A percentile compares a stretch with the other conserved stretches of the same genome.
Conservation (phyloP, 2,329 filamentous ascomycete genomes). For the Ophiostoma triangulosporum region DNA sequence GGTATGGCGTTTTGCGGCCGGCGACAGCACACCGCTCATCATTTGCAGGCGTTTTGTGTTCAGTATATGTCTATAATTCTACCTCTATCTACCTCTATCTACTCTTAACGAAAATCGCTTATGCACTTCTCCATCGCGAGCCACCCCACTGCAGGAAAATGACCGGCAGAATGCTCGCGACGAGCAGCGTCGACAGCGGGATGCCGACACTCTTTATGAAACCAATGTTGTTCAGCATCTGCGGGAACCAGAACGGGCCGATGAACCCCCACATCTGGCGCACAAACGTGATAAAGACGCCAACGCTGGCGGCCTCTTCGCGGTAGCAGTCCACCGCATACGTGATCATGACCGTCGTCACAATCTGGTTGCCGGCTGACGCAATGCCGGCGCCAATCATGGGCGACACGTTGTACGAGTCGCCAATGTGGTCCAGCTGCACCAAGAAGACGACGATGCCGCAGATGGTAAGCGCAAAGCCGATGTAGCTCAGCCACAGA, state of each 20-base stretch:
- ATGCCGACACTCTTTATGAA: neutral
- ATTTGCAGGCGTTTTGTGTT: too few species aligned
- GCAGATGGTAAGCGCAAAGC: constrained; percentile 34
- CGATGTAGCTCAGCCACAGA: constrained; percentile 43
- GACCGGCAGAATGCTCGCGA: neutral
- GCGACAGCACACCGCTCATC: too few species aligned
- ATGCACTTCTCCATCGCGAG: neutral
- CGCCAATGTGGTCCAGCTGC: constrained; percentile 16
- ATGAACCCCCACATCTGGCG: constrained; percentile 41
- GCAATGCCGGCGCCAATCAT: constrained; percentile 38
- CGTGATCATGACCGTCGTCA: constrained; percentile 46
- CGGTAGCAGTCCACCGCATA: constrained; percentile 46
- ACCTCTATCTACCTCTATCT: too few species aligned
- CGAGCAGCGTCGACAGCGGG: neutral
- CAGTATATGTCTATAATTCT: too few species aligned
- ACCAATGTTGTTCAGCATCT: neutral
- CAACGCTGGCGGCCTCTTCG: constrained; percentile 37
- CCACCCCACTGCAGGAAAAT: neutral
- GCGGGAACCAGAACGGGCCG: constrained; percentile 22
- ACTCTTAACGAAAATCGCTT: too few species aligned
- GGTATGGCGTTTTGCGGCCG: too few species aligned
- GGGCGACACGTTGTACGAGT: constrained; percentile 40
- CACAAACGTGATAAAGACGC: constrained; percentile 44
- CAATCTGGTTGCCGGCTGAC: constrained; percentile 43
- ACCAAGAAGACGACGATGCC: constrained; percentile 42